A percentile compares a stretch with the other conserved stretches of the same genome.
These are phyloP conservation scores for Pterula multifida DNA, from an alignment of 1,284 basidiomycete species.

Conservation along the genomic window DNA sequence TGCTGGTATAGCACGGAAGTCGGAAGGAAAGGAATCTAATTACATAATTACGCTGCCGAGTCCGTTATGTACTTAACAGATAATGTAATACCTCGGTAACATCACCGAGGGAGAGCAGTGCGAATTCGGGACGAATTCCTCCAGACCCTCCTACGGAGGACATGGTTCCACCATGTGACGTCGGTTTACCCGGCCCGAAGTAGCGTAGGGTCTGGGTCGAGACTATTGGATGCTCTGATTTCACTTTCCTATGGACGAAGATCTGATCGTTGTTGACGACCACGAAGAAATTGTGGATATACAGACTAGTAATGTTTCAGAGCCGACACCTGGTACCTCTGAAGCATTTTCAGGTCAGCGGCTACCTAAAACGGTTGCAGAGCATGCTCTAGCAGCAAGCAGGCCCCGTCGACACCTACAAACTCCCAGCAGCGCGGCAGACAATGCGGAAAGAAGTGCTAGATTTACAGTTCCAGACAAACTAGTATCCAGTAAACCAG, in stretches of 20 bases:
- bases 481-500: background rate
- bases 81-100: too few species aligned
- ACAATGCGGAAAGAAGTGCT: background rate
- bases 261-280: constrained; percentile 57
- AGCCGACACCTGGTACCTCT: constrained; percentile 9
- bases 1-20: too few species aligned
- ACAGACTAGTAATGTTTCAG: constrained; percentile 16
- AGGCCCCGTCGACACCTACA: constrained; percentile 7
- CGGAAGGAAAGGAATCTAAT: too few species aligned
- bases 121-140: too few species aligned
- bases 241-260: constrained; percentile 34
- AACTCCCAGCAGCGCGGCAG: constrained; percentile 7
- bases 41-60: too few species aligned
- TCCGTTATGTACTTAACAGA: too few species aligned
- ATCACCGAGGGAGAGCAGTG: too few species aligned
- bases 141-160: too few species aligned
- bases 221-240: constrained; percentile 20
- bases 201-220: constrained; percentile 27
- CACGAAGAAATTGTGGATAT: constrained; percentile 19
- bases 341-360: constrained; percentile 11
- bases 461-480: background rate
- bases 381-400: constrained; percentile 23
- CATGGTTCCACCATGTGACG: too few species aligned
- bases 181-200: too few species aligned
- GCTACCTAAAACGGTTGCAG: constrained; percentile 21